phyloP scores from a whole-genome alignment of 805 yeast species.

The Starmerella floris region DNA sequence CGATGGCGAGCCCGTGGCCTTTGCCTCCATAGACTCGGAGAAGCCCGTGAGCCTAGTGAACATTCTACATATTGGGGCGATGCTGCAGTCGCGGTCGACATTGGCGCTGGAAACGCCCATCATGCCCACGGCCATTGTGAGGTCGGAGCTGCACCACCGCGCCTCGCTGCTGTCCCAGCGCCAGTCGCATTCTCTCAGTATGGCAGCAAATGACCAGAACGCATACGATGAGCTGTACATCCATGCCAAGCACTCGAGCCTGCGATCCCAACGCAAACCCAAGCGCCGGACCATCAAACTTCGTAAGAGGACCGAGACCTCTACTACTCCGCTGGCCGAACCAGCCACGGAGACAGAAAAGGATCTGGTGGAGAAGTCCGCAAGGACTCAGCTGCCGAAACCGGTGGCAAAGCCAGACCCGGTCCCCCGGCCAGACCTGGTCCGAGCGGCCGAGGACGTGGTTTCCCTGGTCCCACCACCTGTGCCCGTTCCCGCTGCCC shows the following conservation, averaged over 20 bases:
- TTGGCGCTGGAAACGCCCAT: constrained; percentile 53
- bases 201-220: constrained; percentile 2
- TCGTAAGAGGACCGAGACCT: background rate
- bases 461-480: background rate
- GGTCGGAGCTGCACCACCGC: constrained; percentile 35
- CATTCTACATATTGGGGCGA: constrained; percentile 50
- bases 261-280: constrained; percentile 19
- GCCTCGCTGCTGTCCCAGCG: constrained; percentile 3
- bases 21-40: constrained; percentile 44
- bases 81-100: constrained; percentile 67
- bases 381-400: too few species aligned
- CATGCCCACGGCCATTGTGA: constrained; percentile 44
- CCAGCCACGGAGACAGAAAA: background rate
- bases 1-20: constrained; percentile 30
- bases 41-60: constrained; percentile 56
- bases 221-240: constrained; percentile 20
- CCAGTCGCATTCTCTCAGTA: constrained; percentile 2
- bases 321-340: background rate
- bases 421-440: too few species aligned
- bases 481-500: background rate
- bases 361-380: background rate
- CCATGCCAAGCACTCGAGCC: constrained; percentile 15
- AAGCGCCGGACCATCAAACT: constrained; percentile 25
- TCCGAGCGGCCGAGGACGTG: background rate
- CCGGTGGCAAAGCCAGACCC: background rate